These are phyloP conservation scores for Otatea glauca DNA, from an alignment of 176 grass and related monocot genomes.

Conservation along the genomic window DNA sequence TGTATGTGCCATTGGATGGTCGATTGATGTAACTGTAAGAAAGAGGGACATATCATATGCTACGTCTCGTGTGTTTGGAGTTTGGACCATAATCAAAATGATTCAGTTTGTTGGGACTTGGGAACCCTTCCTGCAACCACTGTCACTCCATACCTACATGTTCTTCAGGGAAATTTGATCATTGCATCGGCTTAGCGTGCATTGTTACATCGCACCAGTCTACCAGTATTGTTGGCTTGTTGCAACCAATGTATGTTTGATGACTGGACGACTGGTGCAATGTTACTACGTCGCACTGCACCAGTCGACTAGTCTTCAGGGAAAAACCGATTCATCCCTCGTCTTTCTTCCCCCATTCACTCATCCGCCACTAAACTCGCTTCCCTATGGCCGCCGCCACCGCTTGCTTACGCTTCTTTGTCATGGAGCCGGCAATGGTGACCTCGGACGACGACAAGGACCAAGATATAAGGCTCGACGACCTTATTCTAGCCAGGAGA, in stretches of 20 bases:
- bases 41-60: not conserved
- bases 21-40: not conserved
- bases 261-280: not conserved
- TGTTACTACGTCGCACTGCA: not conserved
- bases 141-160: constrained; percentile 1
- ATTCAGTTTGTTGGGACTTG: constrained; percentile 11
- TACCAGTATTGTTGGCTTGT: not conserved
- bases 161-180: constrained; percentile 19
- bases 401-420: too few relatives aligned
- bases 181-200: constrained; percentile 25
- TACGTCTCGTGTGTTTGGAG: too few relatives aligned
- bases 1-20: not conserved
- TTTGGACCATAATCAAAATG: not conserved
- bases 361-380: too few relatives aligned
- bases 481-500: too few relatives aligned
- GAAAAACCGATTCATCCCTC: too few relatives aligned
- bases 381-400: too few relatives aligned
- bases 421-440: too few relatives aligned
- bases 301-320: not conserved
- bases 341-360: too few relatives aligned
- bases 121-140: not conserved
- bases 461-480: too few relatives aligned
- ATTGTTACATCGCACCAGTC: not conserved
- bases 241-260: too few relatives aligned
- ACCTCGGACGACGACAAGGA: too few relatives aligned